Base-by-base conservation (phyloP, 768 basidiomycete genomes). In the Trametes gibbosa region DNA sequence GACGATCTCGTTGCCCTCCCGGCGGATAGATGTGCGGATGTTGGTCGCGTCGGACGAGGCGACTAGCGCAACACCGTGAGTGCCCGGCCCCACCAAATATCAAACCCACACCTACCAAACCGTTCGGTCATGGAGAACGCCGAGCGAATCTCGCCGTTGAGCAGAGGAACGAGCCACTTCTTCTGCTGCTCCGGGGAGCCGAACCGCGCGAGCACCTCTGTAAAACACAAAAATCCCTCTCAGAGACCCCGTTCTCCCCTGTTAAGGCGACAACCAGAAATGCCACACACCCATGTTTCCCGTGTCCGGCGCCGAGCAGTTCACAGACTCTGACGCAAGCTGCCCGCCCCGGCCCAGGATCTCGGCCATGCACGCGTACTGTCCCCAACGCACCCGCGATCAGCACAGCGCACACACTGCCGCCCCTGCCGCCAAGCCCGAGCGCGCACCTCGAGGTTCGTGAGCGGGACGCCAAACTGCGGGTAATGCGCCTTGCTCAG, bases 331-430 rank as follows among this genome's bases (percentile, higher is more conserved):
- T 21, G 95, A 86, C 2, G 89, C 92, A 50, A 95, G 74, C 63
- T 87, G 87, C 9, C 89, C 87, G 21, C 82, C 87, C 56, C 92
- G 85, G 4, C 95, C 95, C 64, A 98, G 82, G 43, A 97, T 74
- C 73, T 97, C 96, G n/a, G 95, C 95, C 87, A 98, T 97, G 27
- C 98, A 89, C 39, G 91, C 93, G 71, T 99, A 98, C 93, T 95
- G 24, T 63, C 48, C 29, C 5, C 29, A 40, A 14, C 17, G n/a
- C 17, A 29, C 13, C 43, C 49, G 16, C 19, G 40, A 6, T 17
- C 34, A 27, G 29, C 14, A 61, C 14, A 21, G 24, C 14, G 3
- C 23, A 6, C 5, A 6, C 17, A 13, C 8, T 7, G 41, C 41
- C 41, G 3, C 5, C 1, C 17, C 41, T n/a, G n/a, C 16, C 43